Evolutionary conservation across 108 stramenopile genomes (phyloP).

Genomic region (Cyclotella atomus): DNA sequence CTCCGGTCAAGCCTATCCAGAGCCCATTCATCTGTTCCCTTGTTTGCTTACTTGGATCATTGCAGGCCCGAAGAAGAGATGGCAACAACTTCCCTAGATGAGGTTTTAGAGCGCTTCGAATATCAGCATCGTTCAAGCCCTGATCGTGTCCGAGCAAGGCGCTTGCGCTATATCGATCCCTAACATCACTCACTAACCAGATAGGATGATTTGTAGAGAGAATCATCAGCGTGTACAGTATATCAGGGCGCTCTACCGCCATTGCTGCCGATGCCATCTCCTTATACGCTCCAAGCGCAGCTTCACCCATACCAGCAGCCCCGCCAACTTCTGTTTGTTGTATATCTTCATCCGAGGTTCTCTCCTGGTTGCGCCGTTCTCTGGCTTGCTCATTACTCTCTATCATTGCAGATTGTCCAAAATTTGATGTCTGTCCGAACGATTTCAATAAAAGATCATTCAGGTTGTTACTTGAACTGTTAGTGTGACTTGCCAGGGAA

Average conservation of each 20-base stretch:
- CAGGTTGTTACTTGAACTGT: conserved; percentile 30
- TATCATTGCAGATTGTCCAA: conserved; percentile 80
- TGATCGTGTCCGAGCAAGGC: conserved; percentile 65
- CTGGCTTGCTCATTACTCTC: conserved; percentile 68
- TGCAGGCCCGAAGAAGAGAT: conserved; percentile 73
- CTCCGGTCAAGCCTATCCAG: conserved; percentile 85
- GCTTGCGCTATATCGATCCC: conserved; percentile 65
- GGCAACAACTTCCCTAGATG: conserved; percentile 82
- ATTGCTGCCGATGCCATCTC: conserved; percentile 85
- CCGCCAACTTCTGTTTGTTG: conserved; percentile 72
- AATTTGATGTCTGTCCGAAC: conserved; percentile 84
- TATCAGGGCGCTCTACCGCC: conserved; percentile 65
- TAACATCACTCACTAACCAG: conserved; percentile 58
- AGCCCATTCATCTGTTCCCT: conserved; percentile 81
- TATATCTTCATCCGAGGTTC: neutral
- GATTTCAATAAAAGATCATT: conserved; percentile 66
- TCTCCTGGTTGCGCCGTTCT: conserved; percentile 39
- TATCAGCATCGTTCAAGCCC: conserved; percentile 49
- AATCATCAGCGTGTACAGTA: conserved; percentile 79
- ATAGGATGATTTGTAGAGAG: conserved; percentile 74
- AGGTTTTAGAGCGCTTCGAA: conserved; percentile 65
- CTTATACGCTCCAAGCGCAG: conserved; percentile 80
- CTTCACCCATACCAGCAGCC: conserved; percentile 76
- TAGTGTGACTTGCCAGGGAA: conserved; percentile 12
- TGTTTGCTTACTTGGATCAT: conserved; percentile 86